phyloP scores from a whole-genome alignment of 768 basidiomycete genomes.

The Psilocybe tampanensis region DNA sequence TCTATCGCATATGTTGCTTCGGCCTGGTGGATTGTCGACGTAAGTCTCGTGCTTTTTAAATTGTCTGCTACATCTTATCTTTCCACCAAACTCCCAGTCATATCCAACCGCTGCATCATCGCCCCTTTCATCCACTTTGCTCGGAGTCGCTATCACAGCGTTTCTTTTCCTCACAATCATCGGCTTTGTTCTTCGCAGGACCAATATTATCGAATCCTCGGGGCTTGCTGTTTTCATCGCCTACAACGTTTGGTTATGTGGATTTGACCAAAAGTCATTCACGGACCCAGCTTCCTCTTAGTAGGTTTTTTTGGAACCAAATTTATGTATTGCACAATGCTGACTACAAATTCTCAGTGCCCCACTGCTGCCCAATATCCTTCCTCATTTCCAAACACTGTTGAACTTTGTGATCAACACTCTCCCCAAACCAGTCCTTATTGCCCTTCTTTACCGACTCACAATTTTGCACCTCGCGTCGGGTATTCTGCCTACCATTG shows the following conservation, averaged over 20 bases:
- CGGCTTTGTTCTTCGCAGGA: constrained; percentile 85
- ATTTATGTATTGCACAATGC: neutral
- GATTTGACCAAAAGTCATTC: constrained; percentile 73
- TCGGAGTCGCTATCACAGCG: constrained; percentile 86
- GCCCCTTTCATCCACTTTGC: constrained; percentile 84
- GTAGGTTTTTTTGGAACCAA: constrained; percentile 43
- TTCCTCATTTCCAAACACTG: constrained; percentile 79
- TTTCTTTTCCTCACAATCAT: constrained; percentile 91
- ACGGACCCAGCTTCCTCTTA: constrained; percentile 77
- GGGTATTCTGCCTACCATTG: constrained; percentile 82
- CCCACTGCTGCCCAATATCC: constrained; percentile 75
- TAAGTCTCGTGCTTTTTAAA: constrained; percentile 38
- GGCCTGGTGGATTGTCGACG: constrained; percentile 85
- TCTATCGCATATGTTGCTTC: constrained; percentile 81
- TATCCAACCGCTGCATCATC: constrained; percentile 84
- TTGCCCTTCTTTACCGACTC: constrained; percentile 81
- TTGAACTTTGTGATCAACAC: constrained; percentile 84
- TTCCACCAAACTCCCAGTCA: constrained; percentile 53
- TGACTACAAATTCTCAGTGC: constrained; percentile 44
- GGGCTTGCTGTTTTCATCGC: constrained; percentile 87
- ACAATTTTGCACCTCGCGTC: constrained; percentile 81
- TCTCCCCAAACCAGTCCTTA: constrained; percentile 80
- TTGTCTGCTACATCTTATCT: constrained; percentile 12
- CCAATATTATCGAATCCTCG: constrained; percentile 92
- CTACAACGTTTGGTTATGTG: constrained; percentile 90